Percentiles rank a stretch among this genome's conserved stretches.
Conservation (phyloP, 208 protist species). For the Balamuthia mandrillaris region DNA sequence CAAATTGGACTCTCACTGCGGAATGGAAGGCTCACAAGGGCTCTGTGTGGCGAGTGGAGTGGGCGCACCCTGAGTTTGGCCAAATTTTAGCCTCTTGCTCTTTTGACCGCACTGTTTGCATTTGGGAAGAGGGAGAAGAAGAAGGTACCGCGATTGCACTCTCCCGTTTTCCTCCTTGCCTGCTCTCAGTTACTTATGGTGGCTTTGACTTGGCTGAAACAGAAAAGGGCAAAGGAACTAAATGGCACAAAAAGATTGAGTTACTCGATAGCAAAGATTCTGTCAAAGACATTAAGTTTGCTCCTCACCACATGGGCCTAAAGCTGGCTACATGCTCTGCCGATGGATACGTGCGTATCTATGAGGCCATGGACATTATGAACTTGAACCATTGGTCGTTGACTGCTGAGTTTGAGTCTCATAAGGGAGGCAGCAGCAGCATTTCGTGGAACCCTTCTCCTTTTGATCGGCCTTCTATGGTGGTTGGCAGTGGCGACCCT, state of each 20-base stretch:
- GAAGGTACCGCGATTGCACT: neutral
- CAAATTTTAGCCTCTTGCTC: conserved; percentile 79
- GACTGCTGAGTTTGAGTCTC: conserved; percentile 58
- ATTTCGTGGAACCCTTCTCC: conserved; percentile 66
- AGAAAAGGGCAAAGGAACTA: conserved; percentile 43
- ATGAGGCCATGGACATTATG: conserved; percentile 78
- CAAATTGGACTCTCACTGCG: conserved; percentile 27
- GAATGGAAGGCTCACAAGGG: conserved; percentile 76
- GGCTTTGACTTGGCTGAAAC: neutral
- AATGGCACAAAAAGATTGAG: conserved; percentile 57
- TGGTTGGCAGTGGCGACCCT: conserved; percentile 47
- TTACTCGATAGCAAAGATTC: conserved; percentile 69
- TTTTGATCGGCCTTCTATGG: conserved; percentile 61
- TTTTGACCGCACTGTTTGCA: conserved; percentile 74
- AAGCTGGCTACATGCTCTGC: conserved; percentile 66
- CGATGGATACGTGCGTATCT: conserved; percentile 66
- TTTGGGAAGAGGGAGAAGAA: conserved; percentile 75
- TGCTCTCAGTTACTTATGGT: neutral
- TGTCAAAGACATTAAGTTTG: conserved; percentile 77
- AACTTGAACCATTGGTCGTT: conserved; percentile 71
- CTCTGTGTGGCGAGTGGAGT: conserved; percentile 75
- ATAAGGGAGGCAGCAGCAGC: conserved; percentile 41
- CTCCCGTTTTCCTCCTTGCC: neutral
- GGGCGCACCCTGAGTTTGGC: conserved; percentile 85
- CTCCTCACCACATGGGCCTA: conserved; percentile 73